Base-by-base conservation (phyloP, 1,139 yeast species). In the Pichia sp. region DNA sequence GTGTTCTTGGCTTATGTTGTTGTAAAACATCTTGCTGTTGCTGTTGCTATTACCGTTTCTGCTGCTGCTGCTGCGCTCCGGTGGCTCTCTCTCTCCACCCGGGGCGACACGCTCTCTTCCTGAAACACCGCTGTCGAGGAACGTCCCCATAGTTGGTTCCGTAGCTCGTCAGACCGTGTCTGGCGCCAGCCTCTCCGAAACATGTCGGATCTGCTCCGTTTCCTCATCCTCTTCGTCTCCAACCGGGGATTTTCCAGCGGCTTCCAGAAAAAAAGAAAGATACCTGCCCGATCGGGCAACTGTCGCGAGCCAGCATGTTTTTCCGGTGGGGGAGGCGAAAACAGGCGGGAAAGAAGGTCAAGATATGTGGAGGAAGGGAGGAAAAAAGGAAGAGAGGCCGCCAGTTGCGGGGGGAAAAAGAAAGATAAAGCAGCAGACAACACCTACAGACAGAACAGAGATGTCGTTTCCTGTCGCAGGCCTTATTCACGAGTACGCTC, bases 401-500 rank as follows among this genome's bases (percentile, higher is more conserved):
- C 3, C 23, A 3, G 23, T 19, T 19, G 23, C 3, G n/a, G 23
- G 23, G 23, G 23, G 3, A 19, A 3, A 19, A 19, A 19, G 23
- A 19, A 3, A 19, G 23, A 3, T 19, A 19, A 19, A 19, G 23
- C 23, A 19, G 23, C 23, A 19, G 23, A 19, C 23, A 19, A 19
- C 23, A 19, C 23, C 23, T 2, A 19, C 23, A 11, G 11, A 31
- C 11, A 31, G 34, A 8, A 36, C 15, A 36, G n/a, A 16, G 7
- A 55, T 55, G 57, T 11, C 47, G n/a, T 49, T 49, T 16, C 63
- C 69, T 2, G 61, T 61, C 15, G 31, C 52, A n/a, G 77, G 75
- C 13, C 58, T 67, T 5, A 62, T 72, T 45, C 79, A 72, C 57
- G 71, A 72, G 42, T 79, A 75, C 61, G 70, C 72, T 0, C 61